Evolutionary conservation across 306 rosid genomes (phyloP).

Genomic region (Chamaecrista fasciculata): DNA sequence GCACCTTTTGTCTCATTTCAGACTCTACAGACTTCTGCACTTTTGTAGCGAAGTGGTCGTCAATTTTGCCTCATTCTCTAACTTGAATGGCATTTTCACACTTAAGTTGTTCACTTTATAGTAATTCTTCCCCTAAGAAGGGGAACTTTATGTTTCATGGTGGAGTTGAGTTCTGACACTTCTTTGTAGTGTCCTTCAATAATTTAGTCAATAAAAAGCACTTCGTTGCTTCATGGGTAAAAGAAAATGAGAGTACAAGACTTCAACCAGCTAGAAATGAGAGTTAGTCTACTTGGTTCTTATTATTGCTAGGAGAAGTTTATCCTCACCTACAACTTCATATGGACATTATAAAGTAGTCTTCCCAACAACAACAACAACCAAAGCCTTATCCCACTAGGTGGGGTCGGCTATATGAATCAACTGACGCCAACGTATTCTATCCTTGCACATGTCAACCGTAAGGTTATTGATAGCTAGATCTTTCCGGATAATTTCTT

Average conservation of each 20-base stretch:
- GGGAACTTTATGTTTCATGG: background rate
- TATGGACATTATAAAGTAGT: background rate
- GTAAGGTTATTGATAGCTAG: no score
- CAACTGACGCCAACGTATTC: no score
- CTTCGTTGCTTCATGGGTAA: background rate
- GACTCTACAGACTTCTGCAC: background rate
- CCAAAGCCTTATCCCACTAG: no score
- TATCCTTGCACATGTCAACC: no score
- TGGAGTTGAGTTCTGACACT: background rate
- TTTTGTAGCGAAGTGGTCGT: background rate
- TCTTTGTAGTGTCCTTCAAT: background rate
- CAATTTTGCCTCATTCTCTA: background rate
- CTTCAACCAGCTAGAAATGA: background rate
- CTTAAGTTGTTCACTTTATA: background rate
- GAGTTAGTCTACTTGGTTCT: background rate
- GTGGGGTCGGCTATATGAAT: no score
- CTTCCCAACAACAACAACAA: no score
- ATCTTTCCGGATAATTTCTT: no score
- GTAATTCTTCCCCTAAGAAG: background rate
- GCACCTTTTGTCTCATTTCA: background rate
- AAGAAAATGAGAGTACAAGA: no score
- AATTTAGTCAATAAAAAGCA: background rate
- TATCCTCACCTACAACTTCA: background rate
- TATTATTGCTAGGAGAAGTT: background rate
- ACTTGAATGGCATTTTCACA: background rate